Conservation (phyloP, 2,329 filamentous ascomycete genomes). For the Dactylella cylindrospora region DNA sequence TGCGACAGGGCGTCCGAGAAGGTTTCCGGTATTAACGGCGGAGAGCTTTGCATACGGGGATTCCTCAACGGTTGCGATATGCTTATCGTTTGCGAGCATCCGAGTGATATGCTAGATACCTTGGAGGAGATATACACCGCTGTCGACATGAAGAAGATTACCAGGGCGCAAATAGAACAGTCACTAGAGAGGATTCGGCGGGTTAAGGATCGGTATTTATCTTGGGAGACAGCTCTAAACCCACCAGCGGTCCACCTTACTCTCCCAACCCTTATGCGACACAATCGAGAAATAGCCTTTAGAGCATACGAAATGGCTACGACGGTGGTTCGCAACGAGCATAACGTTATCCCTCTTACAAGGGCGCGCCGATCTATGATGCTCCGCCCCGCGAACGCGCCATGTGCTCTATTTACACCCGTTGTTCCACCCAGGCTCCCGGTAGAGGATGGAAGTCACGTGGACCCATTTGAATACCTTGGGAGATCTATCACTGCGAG, state of each 20-base stretch:
- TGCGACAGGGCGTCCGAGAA: slow-evolving; percentile 36
- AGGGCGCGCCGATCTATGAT: slow-evolving; percentile 39
- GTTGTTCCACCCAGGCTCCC: slow-evolving; percentile 57
- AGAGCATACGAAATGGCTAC: slow-evolving; percentile 90
- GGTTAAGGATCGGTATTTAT: slow-evolving; percentile 82
- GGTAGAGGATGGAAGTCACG: slow-evolving; percentile 52
- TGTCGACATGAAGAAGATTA: slow-evolving; percentile 86
- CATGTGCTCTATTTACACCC: slow-evolving; percentile 59
- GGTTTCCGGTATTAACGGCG: slow-evolving; percentile 17
- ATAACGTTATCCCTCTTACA: slow-evolving; percentile 73
- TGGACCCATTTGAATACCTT: slow-evolving; percentile 72
- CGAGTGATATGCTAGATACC: slow-evolving; percentile 27
- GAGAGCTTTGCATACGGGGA: slow-evolving; percentile 30
- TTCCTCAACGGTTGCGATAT: slow-evolving; percentile 41
- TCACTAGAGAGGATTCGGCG: slow-evolving; percentile 76
- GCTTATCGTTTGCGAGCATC: slow-evolving; percentile 40
- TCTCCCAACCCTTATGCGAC: slow-evolving; percentile 75
- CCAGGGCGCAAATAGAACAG: slow-evolving; percentile 73
- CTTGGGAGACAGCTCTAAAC: slow-evolving; percentile 88
- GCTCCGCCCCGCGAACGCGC: slow-evolving; percentile 50
- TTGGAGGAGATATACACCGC: slow-evolving; percentile 82
- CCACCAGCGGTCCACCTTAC: slow-evolving; percentile 68
- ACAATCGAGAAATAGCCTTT: slow-evolving; percentile 77
- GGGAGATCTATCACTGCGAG: slow-evolving; percentile 64
- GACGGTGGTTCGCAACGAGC: slow-evolving; percentile 86